Evolutionary conservation across 441 rosid species (phyloP), one percentile per base, ranked within the genome.

Genomic region (Erysimum cheiri): DNA sequence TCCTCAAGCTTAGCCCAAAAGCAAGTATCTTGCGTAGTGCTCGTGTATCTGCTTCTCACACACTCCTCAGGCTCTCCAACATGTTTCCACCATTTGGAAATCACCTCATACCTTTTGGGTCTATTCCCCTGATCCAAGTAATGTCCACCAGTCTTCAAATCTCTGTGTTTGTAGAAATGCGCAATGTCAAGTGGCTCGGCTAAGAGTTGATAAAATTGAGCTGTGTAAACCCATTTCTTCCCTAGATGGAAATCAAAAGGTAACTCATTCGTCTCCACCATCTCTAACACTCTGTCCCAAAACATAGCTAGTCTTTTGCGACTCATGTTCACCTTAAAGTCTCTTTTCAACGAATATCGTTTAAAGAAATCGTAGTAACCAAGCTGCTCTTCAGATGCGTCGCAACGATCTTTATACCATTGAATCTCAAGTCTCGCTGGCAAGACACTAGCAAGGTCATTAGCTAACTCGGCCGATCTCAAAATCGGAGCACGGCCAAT

Each of bases 111-210:
- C 78, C 93, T 86, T 75, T 86, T 85, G 48, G 72, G 85, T 71
- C 97, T 87, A 50, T 70, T 76, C 53, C 93, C 90, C 17, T 75
- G 60, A 58, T 47, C 19, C 8, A 80, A 57, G 78, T 91, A 94
- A 69, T 88, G 91, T 0, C 71, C 75, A 3, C 79, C 83, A 32
- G 36, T 77, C 8, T 0, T 64, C 63, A 79, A 75, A 57, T 2
- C 43, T 3, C 69, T 80, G 7, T 41, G 37, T 14, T 85, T 81
- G 61, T 91, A 94, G 59, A 91, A 94, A 10, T 77, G 75, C 0
- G 97, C 96, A 5, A 94, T 89, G 56, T 94, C 98, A 15, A 94
- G 69, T 43, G 98, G 98, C 73, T 94, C 97, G 1, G 87, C 83
- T 3, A 85, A 82, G 15, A 91, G 93, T 73, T 72, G 88, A 17